Base-by-base conservation (phyloP, 164 flowering plant species). In the Macadamia tetraphylla region DNA sequence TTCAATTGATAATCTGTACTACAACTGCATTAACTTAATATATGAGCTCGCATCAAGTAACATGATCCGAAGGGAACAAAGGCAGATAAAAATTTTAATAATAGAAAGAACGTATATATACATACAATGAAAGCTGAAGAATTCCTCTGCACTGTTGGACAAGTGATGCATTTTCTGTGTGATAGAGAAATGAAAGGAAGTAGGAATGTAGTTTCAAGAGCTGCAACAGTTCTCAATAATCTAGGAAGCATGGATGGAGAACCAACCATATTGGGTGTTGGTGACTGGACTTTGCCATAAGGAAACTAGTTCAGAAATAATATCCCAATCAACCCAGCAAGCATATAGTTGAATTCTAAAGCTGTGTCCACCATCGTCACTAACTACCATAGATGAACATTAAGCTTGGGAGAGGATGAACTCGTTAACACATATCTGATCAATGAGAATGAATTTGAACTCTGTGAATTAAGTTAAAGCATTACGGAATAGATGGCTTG, bases 401-500 rank as follows among this genome's bases (percentile, higher is more conserved):
- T n/a, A 53, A 35, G 65, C 59, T 46, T 35, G 40, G 13, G 52
- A 14, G 62, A n/a, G 35, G 46, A 15, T 32, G 46, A 11, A 61
- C 35, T 8, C 9, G 9, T 46, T 3, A 46, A 11, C 12, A 30
- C 35, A 35, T 6, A 29, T n/a, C 40, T 15, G 13, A 18, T 70
- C 65, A 60, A 5, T 52, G 67, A 29, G 74, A 11, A 43, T 13
- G 40, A 3, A 48, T 68, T 15, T 48, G 29, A 56, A 15, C 57
- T 6, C 31, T 1, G 14, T 53, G 23, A 55, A 51, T 40, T 65
- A 35, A 67, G 29, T 8, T 6, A 23, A 53, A 35, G 61, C 31
- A 5, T 82, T 78, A 80, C 30, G 83, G 83, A 42, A 65, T 57
- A 10, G 79, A 68, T 43, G 86, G 76, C 63, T 78, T 77, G 40